Evolutionary conservation across 2,329 filamentous ascomycete genomes (phyloP).

Genomic region (Aureobasidium mangrovei): DNA sequence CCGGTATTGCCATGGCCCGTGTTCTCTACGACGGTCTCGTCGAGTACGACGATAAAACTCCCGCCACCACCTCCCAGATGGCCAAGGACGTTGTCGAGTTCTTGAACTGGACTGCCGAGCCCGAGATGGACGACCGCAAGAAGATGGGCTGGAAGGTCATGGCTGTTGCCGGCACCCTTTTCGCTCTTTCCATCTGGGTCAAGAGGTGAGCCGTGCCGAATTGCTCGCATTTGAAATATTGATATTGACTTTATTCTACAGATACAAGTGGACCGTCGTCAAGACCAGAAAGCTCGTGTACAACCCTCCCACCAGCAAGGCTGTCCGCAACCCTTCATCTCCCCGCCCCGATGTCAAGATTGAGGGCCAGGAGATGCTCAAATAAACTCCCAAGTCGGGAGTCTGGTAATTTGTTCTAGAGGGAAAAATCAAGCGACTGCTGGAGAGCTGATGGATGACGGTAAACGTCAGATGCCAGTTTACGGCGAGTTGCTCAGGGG

Average conservation of each 20-base stretch:
- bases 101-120: constrained; percentile 97
- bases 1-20: constrained; percentile 97
- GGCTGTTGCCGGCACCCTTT: constrained; percentile 66
- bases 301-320: constrained; percentile 52
- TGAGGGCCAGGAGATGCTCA: constrained; percentile 1
- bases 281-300: constrained; percentile 94
- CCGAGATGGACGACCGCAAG: constrained; percentile 99
- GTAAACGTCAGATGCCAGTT: background rate
- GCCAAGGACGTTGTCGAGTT: constrained; percentile 99
- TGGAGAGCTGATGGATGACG: constrained; percentile 1
- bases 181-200: constrained; percentile 87
- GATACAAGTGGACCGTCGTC: constrained; percentile 94
- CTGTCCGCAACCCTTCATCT: constrained; percentile 13
- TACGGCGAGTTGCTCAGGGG: background rate
- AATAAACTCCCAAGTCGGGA: background rate
- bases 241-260: constrained; percentile 27
- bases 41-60: constrained; percentile 94
- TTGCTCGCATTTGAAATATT: background rate
- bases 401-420: constrained; percentile 11
- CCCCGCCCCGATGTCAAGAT: constrained; percentile 11
- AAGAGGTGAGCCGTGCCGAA: constrained; percentile 55
- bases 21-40: constrained; percentile 96
- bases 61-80: constrained; percentile 95
- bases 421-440: constrained; percentile 7
- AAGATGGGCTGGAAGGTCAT: constrained; percentile 99